A percentile compares a stretch with the other conserved stretches of the same genome.
phyloP scores from a whole-genome alignment of 768 basidiomycete species.

The Naganishia vaughanmartiniae region DNA sequence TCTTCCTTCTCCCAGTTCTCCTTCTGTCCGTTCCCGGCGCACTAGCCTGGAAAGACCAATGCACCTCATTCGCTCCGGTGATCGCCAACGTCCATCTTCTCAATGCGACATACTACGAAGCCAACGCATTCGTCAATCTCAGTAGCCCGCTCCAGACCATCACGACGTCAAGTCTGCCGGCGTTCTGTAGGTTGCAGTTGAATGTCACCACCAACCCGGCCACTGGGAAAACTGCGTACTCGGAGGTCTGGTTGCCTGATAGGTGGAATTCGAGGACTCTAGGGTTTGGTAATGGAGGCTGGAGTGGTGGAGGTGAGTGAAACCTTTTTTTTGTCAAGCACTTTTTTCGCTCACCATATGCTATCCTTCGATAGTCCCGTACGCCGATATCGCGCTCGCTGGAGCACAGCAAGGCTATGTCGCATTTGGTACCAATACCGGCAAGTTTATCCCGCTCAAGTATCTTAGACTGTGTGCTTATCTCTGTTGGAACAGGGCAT shows the following conservation, averaged over 20 bases:
- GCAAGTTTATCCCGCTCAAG: background rate
- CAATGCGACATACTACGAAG: conserved; percentile 19
- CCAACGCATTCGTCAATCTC: conserved; percentile 16
- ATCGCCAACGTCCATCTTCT: background rate
- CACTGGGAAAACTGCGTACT: conserved; percentile 1
- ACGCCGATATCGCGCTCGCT: conserved; percentile 4
- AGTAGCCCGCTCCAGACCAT: conserved; percentile 9
- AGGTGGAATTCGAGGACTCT: conserved; percentile 17
- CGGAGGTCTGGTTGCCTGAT: conserved; percentile 19
- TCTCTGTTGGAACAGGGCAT: background rate
- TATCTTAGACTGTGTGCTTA: background rate
- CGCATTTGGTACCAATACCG: conserved; percentile 10
- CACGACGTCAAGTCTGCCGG: background rate
- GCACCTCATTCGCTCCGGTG: background rate
- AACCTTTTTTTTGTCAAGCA: background rate
- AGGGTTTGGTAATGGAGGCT: conserved; percentile 15
- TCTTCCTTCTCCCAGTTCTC: background rate
- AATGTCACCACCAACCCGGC: conserved; percentile 4
- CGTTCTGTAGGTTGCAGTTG: conserved; percentile 16
- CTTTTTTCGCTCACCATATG: background rate
- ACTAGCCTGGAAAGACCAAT: conserved; percentile 20
- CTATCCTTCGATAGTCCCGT: background rate
- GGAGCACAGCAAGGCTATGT: conserved; percentile 12
- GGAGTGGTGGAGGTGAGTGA: conserved; percentile 14
- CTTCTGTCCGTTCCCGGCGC: background rate